Conservation (phyloP, 305 asterid genomes). For the Withania somnifera region DNA sequence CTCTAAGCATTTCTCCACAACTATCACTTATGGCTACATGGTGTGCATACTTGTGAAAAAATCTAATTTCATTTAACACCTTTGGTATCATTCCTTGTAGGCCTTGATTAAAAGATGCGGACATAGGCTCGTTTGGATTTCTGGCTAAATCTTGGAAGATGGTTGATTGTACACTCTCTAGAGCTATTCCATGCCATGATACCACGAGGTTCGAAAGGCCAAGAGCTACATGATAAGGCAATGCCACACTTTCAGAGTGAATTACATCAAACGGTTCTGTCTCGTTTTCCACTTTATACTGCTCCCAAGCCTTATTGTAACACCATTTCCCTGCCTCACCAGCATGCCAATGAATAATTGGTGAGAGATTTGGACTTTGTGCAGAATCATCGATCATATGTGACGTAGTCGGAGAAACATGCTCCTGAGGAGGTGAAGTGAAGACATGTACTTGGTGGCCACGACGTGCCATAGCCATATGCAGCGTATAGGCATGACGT, state of each 20-base stretch:
- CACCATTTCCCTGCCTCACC: constrained; percentile 69
- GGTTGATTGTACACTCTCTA: constrained; percentile 72
- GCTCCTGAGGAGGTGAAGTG: constrained; percentile 43
- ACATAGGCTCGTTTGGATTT: constrained; percentile 34
- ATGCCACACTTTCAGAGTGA: constrained; percentile 83
- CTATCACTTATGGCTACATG: constrained; percentile 83
- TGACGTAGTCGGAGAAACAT: not conserved
- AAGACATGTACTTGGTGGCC: constrained; percentile 69
- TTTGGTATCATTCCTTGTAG: constrained; percentile 60
- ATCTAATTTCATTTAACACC: constrained; percentile 62
- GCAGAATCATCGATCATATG: not conserved
- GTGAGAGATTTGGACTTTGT: constrained; percentile 10
- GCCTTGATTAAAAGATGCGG: constrained; percentile 42
- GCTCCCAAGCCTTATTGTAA: constrained; percentile 73
- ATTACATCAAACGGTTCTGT: constrained; percentile 43
- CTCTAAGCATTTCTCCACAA: constrained; percentile 80
- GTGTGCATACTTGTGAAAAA: constrained; percentile 62
- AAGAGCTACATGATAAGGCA: constrained; percentile 53
- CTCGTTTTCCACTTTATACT: constrained; percentile 37
- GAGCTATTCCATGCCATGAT: constrained; percentile 90
- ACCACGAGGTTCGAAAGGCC: constrained; percentile 47
- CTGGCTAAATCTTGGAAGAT: constrained; percentile 59
- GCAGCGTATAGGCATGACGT: constrained; percentile 76
- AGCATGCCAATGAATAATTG: constrained; percentile 59
- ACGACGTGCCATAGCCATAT: constrained; percentile 52